A percentile compares a stretch with the other conserved stretches of the same genome.
phyloP scores from a whole-genome alignment of 176 grass and related monocot genomes.

The Bothriochloa decipiens region DNA sequence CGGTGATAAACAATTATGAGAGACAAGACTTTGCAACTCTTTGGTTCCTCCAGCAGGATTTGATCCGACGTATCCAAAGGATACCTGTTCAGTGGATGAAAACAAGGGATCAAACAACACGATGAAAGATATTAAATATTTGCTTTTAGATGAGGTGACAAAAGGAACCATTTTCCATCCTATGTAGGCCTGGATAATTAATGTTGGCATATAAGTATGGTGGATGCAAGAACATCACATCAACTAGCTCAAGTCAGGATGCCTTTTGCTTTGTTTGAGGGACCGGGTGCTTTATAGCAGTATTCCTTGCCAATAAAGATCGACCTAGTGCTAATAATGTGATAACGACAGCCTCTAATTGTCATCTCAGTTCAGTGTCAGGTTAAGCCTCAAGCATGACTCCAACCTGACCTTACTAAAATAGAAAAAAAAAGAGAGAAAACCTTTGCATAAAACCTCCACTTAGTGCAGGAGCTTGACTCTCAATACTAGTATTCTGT shows the following conservation, averaged over 20 bases:
- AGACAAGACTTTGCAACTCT: background rate
- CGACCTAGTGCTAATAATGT: background rate
- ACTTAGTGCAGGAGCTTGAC: background rate
- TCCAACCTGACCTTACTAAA: background rate
- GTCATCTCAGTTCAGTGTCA: constrained; percentile 25
- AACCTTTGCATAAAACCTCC: constrained; percentile 13
- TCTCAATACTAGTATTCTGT: background rate
- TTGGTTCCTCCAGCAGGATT: background rate
- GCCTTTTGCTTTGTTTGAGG: background rate
- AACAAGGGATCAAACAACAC: background rate
- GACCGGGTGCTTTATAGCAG: constrained; percentile 16
- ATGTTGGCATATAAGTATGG: background rate
- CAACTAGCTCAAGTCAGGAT: background rate
- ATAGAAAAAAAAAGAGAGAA: background rate
- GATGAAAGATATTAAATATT: background rate
- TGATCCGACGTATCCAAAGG: constrained; percentile 12
- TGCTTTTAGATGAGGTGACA: background rate
- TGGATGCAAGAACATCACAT: constrained; percentile 37
- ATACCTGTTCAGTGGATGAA: constrained; percentile 26
- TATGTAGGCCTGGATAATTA: background rate
- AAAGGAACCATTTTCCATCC: background rate
- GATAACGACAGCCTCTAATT: background rate
- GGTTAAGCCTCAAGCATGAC: background rate
- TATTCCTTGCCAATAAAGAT: constrained; percentile 12
- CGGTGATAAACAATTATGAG: background rate